phyloP scores from a whole-genome alignment of 1,284 basidiomycete species.

The Schizophyllum amplum region DNA sequence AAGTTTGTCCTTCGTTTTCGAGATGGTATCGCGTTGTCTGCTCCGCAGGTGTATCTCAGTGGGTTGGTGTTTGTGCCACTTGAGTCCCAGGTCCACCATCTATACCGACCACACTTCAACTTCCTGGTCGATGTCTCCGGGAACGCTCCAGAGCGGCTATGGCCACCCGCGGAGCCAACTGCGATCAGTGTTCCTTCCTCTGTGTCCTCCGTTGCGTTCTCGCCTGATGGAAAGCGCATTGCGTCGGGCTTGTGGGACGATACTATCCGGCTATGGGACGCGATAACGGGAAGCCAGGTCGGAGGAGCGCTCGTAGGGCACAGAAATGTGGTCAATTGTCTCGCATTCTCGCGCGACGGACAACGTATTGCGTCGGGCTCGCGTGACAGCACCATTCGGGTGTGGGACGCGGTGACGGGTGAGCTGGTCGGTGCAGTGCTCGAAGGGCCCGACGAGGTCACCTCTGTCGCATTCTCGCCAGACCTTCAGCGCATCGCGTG shows the following conservation, averaged over 20 bases:
- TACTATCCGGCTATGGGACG: slow-evolving; percentile 3
- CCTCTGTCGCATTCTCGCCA: slow-evolving; percentile 11
- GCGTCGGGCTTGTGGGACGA: not conserved
- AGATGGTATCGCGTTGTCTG: not conserved
- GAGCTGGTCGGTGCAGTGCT: not conserved
- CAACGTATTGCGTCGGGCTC: not conserved
- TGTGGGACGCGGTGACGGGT: slow-evolving; percentile 1
- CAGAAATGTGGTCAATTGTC: not conserved
- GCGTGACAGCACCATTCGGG: not conserved
- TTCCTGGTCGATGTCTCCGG: not conserved
- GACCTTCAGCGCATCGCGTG: slow-evolving; percentile 5
- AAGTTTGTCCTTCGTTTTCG: not conserved
- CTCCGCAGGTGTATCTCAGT: not conserved
- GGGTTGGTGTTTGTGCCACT: not conserved
- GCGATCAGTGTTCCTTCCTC: not conserved
- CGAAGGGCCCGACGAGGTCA: not conserved
- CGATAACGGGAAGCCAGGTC: not conserved
- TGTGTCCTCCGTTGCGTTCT: not conserved
- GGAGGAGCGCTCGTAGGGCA: not conserved
- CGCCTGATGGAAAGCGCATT: slow-evolving; percentile 2
- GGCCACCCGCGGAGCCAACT: not conserved
- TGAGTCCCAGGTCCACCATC: not conserved
- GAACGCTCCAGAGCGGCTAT: not conserved
- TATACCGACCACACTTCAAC: not conserved
- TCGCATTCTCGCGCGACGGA: slow-evolving; percentile 1